phyloP scores from a whole-genome alignment of 2,329 filamentous ascomycete genomes.

The Phialophora tarda region DNA sequence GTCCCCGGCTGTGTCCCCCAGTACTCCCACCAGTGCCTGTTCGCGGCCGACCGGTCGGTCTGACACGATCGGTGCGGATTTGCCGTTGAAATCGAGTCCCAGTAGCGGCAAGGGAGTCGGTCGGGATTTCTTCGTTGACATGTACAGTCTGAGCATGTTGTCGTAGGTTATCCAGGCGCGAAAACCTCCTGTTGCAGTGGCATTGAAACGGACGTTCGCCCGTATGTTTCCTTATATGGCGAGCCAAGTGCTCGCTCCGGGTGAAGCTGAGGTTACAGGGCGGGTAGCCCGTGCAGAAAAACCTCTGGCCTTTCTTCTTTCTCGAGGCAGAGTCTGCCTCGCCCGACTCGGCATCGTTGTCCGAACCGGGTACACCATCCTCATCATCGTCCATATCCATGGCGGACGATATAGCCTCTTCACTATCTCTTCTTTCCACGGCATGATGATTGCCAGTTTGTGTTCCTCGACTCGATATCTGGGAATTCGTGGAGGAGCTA shows the following conservation, averaged over 20 bases:
- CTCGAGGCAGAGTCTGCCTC: slow-evolving; percentile 74
- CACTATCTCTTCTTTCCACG: slow-evolving; percentile 16
- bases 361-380: slow-evolving; percentile 68
- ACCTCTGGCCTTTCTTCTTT: slow-evolving; percentile 96
- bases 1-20: slow-evolving; percentile 73
- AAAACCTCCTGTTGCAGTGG: slow-evolving; percentile 91
- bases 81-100: slow-evolving; percentile 91
- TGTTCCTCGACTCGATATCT: slow-evolving; percentile 17
- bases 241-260: slow-evolving; percentile 89
- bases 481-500: slow-evolving; percentile 13
- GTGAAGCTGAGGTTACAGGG: slow-evolving; percentile 95
- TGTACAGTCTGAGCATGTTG: slow-evolving; percentile 98
- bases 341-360: slow-evolving; percentile 67
- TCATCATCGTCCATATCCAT: slow-evolving; percentile 50
- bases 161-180: slow-evolving; percentile 88
- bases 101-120: slow-evolving; percentile 88
- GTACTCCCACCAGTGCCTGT: slow-evolving; percentile 78
- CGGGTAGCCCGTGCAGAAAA: slow-evolving; percentile 94
- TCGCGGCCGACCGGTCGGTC: slow-evolving; percentile 74
- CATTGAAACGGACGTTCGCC: slow-evolving; percentile 96
- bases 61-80: slow-evolving; percentile 82
- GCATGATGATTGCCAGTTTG: slow-evolving; percentile 10
- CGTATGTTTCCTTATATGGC: slow-evolving; percentile 97
- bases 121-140: slow-evolving; percentile 94
- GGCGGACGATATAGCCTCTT: slow-evolving; percentile 17